phyloP scores from a whole-genome alignment of 441 rosid species.

The Rhodomyrtus psidioides region DNA sequence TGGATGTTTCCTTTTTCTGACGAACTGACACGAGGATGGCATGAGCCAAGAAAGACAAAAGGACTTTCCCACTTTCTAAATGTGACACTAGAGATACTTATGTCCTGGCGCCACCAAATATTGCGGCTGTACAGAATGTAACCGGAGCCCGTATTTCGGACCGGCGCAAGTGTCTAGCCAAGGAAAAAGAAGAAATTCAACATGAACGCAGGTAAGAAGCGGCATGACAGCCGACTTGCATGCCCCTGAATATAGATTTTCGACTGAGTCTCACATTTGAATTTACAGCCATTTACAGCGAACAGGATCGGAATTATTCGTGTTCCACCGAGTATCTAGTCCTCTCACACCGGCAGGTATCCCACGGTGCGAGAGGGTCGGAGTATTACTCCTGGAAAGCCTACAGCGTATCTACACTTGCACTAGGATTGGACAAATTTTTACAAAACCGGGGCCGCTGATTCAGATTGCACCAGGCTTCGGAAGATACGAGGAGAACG shows the following conservation, averaged over 20 bases:
- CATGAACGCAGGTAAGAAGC: neutral
- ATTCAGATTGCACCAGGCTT: neutral
- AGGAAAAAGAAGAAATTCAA: neutral
- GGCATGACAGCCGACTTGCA: neutral
- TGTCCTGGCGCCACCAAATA: neutral
- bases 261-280: neutral
- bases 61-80: neutral
- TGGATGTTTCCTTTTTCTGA: neutral
- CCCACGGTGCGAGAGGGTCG: neutral
- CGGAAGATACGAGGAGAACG: neutral
- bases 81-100: neutral
- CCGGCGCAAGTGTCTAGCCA: neutral
- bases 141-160: neutral
- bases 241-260: neutral
- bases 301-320: neutral
- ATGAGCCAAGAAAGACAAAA: neutral
- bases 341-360: neutral
- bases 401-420: neutral
- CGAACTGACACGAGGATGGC: neutral
- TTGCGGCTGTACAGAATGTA: neutral
- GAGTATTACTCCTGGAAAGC: neutral
- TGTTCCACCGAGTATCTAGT: neutral
- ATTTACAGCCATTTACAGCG: neutral
- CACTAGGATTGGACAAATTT: neutral
- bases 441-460: neutral